Evolutionary conservation across 176 grass and related monocot species (phyloP), one percentile per base, ranked within the genome.

Genomic region (Cenchrus americanus): DNA sequence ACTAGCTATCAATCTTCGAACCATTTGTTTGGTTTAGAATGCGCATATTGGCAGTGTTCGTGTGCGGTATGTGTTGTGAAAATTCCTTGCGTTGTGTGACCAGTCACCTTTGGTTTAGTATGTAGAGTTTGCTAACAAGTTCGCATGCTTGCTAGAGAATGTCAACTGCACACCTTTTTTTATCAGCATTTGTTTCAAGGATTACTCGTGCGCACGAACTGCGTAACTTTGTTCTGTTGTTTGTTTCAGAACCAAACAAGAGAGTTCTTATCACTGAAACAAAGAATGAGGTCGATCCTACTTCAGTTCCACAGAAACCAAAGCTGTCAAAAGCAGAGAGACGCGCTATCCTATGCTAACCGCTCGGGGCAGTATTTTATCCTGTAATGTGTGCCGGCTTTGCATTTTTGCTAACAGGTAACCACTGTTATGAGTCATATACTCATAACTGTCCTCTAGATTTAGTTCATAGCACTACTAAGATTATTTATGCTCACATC

Each of bases 201-300:
- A 65, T 52, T 75, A 15, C 26, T 62, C 15, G 62, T 53, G 14
- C 14, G 4, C 17, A 41, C 52, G 13, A 13, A 19, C 18, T 41
- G 8, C 26, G 14, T 46, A 69, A 8, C 23, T 75, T 80, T n/a
- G 0, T 70, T 46, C 47, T 87, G 17, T 53, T 90, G 15, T 54
- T 41, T 82, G 6, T 84, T 94, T 43, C 91, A 96, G 93, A 99
- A 81, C 76, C 84, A 80, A 88, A 71, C 81, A 90, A 87, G 79
- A 75, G 83, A 63, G 70, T 86, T 75, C 79, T 84, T 64, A 32
- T n/a, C n/a, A n/a, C n/a, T n/a, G n/a, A n/a, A n/a, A n/a, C n/a
- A n/a, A n/a, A n/a, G n/a, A n/a, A n/a, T n/a, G n/a, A n/a, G n/a
- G n/a, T n/a, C n/a, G n/a, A n/a, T n/a, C n/a, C n/a, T n/a, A n/a